Conservation (phyloP, 345 rosid species). For the Rubroshorea leprosula region DNA sequence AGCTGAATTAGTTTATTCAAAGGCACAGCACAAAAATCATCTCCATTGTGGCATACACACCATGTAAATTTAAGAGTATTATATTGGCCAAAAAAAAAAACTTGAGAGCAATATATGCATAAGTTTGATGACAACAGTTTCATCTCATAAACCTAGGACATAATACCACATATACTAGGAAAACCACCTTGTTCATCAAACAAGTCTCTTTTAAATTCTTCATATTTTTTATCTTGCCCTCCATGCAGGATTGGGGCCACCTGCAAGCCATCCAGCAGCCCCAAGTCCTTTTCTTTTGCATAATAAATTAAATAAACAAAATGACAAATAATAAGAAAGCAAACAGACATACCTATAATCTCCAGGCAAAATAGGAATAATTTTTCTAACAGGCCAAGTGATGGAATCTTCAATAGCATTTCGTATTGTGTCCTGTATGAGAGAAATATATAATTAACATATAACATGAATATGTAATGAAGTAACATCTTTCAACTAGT, state of each 20-base stretch:
- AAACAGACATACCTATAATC: constrained; percentile 71
- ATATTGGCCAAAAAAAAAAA: no score
- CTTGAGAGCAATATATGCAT: background rate
- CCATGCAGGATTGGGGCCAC: background rate
- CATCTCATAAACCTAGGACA: background rate
- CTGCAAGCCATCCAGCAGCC: background rate
- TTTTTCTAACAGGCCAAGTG: constrained; percentile 98
- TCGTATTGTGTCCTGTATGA: constrained; percentile 70
- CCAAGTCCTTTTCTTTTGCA: background rate
- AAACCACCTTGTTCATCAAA: background rate
- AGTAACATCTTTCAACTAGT: background rate
- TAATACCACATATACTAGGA: background rate
- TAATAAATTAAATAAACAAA: background rate
- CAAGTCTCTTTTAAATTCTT: background rate
- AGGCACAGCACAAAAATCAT: no score
- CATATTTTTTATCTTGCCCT: background rate
- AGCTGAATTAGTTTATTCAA: no score
- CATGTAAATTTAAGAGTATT: no score
- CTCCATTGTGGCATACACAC: no score
- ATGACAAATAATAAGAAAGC: constrained; percentile 3
- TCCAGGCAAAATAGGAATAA: constrained; percentile 94
- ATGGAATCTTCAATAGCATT: constrained; percentile 96
- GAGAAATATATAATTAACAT: constrained; percentile 11
- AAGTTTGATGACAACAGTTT: background rate
- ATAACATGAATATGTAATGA: background rate